Evolutionary conservation across 2,329 filamentous ascomycete species (phyloP), one percentile per base, ranked within the genome.

Genomic region (Thelonectria discophora): DNA sequence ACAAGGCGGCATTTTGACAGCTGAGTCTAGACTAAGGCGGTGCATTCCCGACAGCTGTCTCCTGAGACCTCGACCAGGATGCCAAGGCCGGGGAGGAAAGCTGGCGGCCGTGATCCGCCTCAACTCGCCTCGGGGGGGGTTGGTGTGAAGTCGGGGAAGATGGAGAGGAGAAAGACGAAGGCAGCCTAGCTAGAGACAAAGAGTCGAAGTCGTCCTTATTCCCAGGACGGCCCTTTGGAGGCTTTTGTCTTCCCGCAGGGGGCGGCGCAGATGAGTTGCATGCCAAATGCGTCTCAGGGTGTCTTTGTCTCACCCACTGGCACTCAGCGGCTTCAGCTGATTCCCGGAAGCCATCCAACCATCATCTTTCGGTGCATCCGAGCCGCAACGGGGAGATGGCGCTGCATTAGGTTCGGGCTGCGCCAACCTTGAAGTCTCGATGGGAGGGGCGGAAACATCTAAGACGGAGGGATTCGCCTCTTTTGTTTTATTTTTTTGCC

Each of bases 361-460:
- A 24, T 24, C 21, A 58, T 48, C 48, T 50, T 39, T 62, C 59
- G 59, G 59, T 17, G 49, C 55, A 58, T 30, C 59, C 59, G 59
- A 58, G 40, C 55, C 49, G 55, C 49, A 58, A 53, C 50, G 50
- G 55, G 55, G 20, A 49, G 12, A 46, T 27, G 39, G 55, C 20
- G 32, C 43, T 51, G 54, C 55, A 30, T 58, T 58, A 55, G 50
- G 59, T 62, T 62, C 20, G 39, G 51, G 15, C 50, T 32, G 58
- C 58, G 53, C 10, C 45, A 53, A 61, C 58, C 39, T 48, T 49
- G 58, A 43, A 37, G 21, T 50, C 50, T 39, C 17, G 43, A 47
- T 42, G 40, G 24, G 34, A 37, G 34, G 20, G 24, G 48, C 42
- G 42, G 21, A 30, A 50, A 50, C 51, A 52, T 56, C 48, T 56